These are phyloP conservation scores for Pseudonitzschia pungens DNA, from an alignment of 108 stramenopile species.

Conservation along the genomic window DNA sequence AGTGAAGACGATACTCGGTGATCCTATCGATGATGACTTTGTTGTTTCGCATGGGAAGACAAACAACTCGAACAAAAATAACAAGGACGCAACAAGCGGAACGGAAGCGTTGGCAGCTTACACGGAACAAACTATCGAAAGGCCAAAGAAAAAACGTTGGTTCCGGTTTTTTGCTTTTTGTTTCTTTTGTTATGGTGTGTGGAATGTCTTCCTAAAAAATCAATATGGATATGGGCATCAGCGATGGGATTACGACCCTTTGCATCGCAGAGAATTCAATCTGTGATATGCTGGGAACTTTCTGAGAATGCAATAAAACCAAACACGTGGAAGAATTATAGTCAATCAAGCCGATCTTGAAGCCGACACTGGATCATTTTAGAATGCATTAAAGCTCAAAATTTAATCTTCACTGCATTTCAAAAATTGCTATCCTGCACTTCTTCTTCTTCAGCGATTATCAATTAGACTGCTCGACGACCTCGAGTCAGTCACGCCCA, in stretches of 20 bases:
- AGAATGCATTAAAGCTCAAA: neutral
- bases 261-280: neutral
- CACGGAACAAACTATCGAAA: too few species aligned
- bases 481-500: too few species aligned
- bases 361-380: too few species aligned
- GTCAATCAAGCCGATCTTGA: too few species aligned
- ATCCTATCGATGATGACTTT: constrained; percentile 57
- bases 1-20: constrained; percentile 28
- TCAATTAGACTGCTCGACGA: too few species aligned
- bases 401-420: neutral
- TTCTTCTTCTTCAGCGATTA: too few species aligned
- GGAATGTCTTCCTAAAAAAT: constrained; percentile 32
- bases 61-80: neutral
- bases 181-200: constrained; percentile 36
- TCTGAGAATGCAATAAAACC: too few species aligned
- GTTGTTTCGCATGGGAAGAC: constrained; percentile 46
- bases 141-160: neutral
- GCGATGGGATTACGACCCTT: neutral
- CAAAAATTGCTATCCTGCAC: neutral
- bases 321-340: too few species aligned
- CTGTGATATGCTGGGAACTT: neutral
- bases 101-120: too few species aligned
- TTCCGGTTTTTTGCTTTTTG: constrained; percentile 26
- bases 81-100: neutral
- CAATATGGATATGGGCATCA: constrained; percentile 3